These are phyloP conservation scores for Nasturtium officinale DNA, from an alignment of 345 rosid genomes.

Conservation along the genomic window DNA sequence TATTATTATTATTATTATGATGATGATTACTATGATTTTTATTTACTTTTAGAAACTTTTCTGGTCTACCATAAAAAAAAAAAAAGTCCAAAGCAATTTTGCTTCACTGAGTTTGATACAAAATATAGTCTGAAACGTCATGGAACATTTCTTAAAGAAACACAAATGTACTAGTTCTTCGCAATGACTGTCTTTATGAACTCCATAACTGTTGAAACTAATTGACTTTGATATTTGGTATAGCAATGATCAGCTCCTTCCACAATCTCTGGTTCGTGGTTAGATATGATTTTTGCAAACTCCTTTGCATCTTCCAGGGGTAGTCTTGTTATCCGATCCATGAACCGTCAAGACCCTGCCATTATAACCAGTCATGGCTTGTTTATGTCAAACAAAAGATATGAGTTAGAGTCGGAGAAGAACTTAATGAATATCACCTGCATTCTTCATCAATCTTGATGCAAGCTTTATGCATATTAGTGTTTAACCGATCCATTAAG, in stretches of 20 bases:
- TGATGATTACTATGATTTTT: neutral
- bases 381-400: neutral
- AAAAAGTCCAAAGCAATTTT: conserved; percentile 38
- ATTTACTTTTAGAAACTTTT: neutral
- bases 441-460: conserved; percentile 64
- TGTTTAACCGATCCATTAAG: conserved; percentile 69
- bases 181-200: conserved; percentile 49
- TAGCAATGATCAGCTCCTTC: conserved; percentile 73
- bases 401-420: neutral
- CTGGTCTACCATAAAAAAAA: neutral
- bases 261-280: conserved; percentile 62
- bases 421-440: conserved; percentile 50
- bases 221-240: conserved; percentile 57
- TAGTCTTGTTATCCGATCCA: conserved; percentile 66
- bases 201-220: conserved; percentile 53
- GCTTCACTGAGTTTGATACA: neutral
- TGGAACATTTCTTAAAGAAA: neutral
- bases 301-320: conserved; percentile 70
- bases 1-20: neutral
- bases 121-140: neutral
- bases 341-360: conserved; percentile 78
- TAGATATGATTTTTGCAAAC: conserved; percentile 69
- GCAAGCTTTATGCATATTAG: conserved; percentile 68
- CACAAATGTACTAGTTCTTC: conserved; percentile 12
- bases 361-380: neutral